phyloP scores from a whole-genome alignment of 2,329 filamentous ascomycete species.

The Laburnicola sp. region DNA sequence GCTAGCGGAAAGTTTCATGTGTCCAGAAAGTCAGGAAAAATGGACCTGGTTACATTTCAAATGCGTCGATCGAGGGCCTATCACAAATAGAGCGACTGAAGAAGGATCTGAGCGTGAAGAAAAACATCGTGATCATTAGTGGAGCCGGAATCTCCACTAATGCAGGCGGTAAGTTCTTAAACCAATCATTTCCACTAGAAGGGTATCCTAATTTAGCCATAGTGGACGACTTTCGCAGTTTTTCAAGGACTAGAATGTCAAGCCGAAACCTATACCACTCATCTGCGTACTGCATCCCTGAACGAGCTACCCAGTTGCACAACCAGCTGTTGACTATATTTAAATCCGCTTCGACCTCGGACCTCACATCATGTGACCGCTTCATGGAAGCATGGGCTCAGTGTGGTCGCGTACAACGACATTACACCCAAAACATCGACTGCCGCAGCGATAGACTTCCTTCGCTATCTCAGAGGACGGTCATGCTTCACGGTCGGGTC shows the following conservation, averaged over 20 bases:
- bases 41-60: constrained; percentile 7
- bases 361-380: constrained; percentile 3
- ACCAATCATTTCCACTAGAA: constrained; percentile 9
- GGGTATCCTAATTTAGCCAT: constrained; percentile 9
- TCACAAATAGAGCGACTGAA: constrained; percentile 8
- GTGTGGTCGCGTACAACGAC: constrained; percentile 1
- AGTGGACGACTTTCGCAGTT: constrained; percentile 7
- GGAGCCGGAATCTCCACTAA: constrained; percentile 6
- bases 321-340: constrained; percentile 9
- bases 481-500: constrained; percentile 7
- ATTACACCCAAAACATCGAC: constrained; percentile 9
- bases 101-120: constrained; percentile 6
- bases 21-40: constrained; percentile 9
- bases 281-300: constrained; percentile 6
- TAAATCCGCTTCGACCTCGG: constrained; percentile 8
- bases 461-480: constrained; percentile 6
- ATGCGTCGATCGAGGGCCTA: constrained; percentile 4
- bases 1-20: not conserved
- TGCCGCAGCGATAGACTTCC: constrained; percentile 5
- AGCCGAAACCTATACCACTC: constrained; percentile 6
- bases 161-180: constrained; percentile 7
- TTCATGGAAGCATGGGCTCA: constrained; percentile 9
- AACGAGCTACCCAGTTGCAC: constrained; percentile 7
- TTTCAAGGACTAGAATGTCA: constrained; percentile 10
- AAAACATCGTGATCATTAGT: constrained; percentile 9